Conservation (phyloP, 345 rosid genomes). For the Litchi chinensis region DNA sequence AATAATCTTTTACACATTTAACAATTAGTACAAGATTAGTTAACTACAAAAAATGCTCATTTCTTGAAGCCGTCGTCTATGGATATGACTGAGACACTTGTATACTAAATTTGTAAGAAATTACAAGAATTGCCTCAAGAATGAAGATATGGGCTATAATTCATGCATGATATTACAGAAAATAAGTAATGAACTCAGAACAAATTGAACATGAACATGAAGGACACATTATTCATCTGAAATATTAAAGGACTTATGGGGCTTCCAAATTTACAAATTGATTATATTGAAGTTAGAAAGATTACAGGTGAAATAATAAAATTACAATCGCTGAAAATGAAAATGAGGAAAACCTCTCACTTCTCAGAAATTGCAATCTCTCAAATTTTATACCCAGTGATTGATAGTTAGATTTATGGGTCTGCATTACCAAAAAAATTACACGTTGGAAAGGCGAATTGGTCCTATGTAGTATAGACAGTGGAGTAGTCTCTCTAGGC, state of each 20-base stretch:
- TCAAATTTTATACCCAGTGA: neutral
- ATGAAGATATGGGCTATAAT: neutral
- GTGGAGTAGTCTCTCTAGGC: slow-evolving; percentile 46
- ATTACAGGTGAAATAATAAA: neutral
- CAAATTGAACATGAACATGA: neutral
- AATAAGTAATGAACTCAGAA: too few species aligned
- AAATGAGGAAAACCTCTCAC: neutral
- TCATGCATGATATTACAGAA: neutral
- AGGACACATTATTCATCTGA: slow-evolving; percentile 1
- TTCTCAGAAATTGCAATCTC: neutral
- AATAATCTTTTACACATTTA: too few species aligned
- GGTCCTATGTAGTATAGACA: slow-evolving; percentile 38
- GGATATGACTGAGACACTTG: too few species aligned
- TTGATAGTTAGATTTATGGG: slow-evolving; percentile 3
- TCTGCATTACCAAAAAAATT: slow-evolving; percentile 34
- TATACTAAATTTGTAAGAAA: too few species aligned
- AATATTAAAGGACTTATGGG: neutral
- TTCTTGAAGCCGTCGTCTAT: too few species aligned
- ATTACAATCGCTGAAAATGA: neutral
- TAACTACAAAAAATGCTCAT: too few species aligned
- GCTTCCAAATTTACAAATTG: slow-evolving; percentile 5
- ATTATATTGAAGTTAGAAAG: neutral
- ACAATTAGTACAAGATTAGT: too few species aligned
- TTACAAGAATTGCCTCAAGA: neutral
- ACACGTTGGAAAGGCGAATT: slow-evolving; percentile 20